Conservation (phyloP, 768 basidiomycete genomes). For the Suillus plorans region DNA sequence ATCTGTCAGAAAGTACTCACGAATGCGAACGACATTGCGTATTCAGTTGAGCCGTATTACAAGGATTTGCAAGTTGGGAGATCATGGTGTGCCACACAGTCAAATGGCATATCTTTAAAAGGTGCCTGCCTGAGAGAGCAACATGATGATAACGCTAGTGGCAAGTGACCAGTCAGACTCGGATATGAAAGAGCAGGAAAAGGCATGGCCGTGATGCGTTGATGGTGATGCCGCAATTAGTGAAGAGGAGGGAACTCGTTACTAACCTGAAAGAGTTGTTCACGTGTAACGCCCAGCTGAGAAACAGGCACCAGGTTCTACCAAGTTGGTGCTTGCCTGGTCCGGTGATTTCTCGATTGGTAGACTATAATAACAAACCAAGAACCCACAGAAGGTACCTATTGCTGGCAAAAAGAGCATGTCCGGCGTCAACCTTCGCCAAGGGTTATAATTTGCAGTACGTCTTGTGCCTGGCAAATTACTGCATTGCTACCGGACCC, state of each 20-base stretch:
- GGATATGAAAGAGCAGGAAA: conserved; percentile 7
- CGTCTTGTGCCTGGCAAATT: conserved; percentile 12
- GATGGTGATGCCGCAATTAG: conserved; percentile 4
- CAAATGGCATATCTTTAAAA: background rate
- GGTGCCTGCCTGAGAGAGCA: background rate
- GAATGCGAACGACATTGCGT: background rate
- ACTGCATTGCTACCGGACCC: conserved; percentile 10
- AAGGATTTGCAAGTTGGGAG: background rate
- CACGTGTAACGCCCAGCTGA: conserved; percentile 7
- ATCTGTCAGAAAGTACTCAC: background rate
- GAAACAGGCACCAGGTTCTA: conserved; percentile 2
- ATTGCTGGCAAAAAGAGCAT: conserved; percentile 7
- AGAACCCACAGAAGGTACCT: conserved; percentile 3
- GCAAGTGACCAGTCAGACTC: background rate
- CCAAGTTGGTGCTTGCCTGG: background rate
- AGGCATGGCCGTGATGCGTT: conserved; percentile 6
- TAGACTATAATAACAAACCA: conserved; percentile 8
- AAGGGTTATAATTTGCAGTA: conserved; percentile 12
- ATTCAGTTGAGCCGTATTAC: background rate
- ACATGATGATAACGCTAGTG: background rate
- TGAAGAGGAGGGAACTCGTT: background rate
- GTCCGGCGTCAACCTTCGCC: conserved; percentile 7
- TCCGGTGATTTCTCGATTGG: conserved; percentile 9
- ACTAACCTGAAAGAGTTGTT: background rate
- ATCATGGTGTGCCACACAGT: background rate